phyloP scores from a whole-genome alignment of 306 rosid genomes.

The Citrullus colocynthis region DNA sequence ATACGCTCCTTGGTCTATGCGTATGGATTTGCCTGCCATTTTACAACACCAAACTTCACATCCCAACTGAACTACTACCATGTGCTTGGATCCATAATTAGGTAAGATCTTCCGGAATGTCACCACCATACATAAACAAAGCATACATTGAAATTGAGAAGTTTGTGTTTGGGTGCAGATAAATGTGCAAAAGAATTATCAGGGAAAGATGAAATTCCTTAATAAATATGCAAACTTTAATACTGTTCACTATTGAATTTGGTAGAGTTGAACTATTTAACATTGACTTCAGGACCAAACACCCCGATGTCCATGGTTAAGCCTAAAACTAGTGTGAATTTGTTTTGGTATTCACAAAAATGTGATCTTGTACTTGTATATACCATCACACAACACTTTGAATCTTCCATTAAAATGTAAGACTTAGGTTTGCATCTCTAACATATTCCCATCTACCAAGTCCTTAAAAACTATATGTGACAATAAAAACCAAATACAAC shows the following conservation, averaged over 20 bases:
- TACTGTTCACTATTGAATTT: too few relatives aligned
- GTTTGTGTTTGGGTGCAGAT: too few relatives aligned
- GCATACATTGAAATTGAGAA: too few relatives aligned
- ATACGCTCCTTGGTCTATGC: background rate
- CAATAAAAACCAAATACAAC: background rate
- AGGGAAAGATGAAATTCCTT: too few relatives aligned
- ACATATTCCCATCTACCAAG: background rate
- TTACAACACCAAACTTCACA: background rate
- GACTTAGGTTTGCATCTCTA: background rate
- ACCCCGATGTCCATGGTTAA: background rate
- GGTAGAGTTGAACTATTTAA: too few relatives aligned
- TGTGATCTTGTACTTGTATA: background rate
- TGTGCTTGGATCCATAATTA: background rate
- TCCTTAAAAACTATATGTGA: background rate
- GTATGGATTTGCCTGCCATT: background rate
- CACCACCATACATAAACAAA: background rate
- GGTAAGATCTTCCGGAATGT: background rate
- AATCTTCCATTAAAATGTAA: background rate
- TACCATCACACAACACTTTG: background rate
- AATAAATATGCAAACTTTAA: too few relatives aligned
- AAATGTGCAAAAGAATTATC: too few relatives aligned
- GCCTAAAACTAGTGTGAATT: background rate
- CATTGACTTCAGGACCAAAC: too few relatives aligned
- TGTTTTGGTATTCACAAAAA: background rate
- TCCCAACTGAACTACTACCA: background rate